Evolutionary conservation across 2,329 filamentous ascomycete species (phyloP).

Genomic region (Penicillium oxalicum): DNA sequence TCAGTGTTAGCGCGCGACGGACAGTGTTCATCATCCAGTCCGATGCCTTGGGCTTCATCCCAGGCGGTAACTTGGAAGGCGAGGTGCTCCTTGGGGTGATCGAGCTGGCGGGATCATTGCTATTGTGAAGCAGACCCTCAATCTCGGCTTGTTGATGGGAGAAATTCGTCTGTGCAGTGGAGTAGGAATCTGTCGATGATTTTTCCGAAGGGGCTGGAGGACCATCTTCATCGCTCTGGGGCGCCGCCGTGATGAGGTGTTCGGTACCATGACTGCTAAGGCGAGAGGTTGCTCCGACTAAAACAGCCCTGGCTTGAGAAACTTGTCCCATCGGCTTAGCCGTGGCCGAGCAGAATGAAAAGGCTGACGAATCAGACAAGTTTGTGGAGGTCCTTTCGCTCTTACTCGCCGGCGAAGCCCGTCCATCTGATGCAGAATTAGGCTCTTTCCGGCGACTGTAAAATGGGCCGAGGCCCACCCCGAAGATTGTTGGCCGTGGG

Average conservation of each 20-base stretch:
- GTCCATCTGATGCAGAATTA: slow-evolving; percentile 23
- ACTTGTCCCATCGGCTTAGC: slow-evolving; percentile 19
- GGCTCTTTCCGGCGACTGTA: slow-evolving; percentile 18
- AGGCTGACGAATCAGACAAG: slow-evolving; percentile 49
- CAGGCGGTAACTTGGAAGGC: slow-evolving; percentile 21
- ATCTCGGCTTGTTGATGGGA: slow-evolving; percentile 48
- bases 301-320: slow-evolving; percentile 13
- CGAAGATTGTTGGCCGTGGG: slow-evolving; percentile 22
- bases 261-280: slow-evolving; percentile 24
- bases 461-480: slow-evolving; percentile 19
- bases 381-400: slow-evolving; percentile 52
- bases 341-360: slow-evolving; percentile 37
- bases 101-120: slow-evolving; percentile 19
- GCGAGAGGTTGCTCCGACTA: slow-evolving; percentile 19
- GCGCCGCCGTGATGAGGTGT: slow-evolving; percentile 16
- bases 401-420: slow-evolving; percentile 43
- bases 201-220: slow-evolving; percentile 28
- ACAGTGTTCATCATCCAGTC: slow-evolving; percentile 68
- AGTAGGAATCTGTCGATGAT: slow-evolving; percentile 47
- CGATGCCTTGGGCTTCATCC: slow-evolving; percentile 47
- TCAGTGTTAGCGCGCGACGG: slow-evolving; percentile 54
- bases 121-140: slow-evolving; percentile 46
- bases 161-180: slow-evolving; percentile 47
- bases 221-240: slow-evolving; percentile 21
- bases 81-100: slow-evolving; percentile 24